Evolutionary conservation across 163 green algal genomes (phyloP), one percentile per base, ranked within the genome.

Genomic region (Scenedesmus sp.): DNA sequence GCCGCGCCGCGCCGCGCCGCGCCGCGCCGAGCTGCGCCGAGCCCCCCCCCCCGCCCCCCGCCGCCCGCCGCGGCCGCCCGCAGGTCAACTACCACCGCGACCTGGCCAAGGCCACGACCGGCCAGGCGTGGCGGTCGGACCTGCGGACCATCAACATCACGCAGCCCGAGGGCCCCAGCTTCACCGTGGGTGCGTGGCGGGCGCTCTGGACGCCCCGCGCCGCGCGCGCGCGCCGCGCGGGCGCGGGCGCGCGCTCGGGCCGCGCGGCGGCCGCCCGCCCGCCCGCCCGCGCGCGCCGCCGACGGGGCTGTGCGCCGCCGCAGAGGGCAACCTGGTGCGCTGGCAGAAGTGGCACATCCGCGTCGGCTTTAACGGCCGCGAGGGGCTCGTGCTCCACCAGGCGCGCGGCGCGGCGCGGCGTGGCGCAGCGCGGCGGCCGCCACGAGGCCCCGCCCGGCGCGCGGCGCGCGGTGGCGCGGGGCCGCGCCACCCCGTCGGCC

Each of bases 341-440:
- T 98, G 94, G 94, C 89, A 97, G 75, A 93, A 93, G 60, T 98
- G 94, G 94, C 70, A 84, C 56, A 75, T 98, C 65, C 87, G 89
- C 2, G 51, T 97, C 15, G 90, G 91, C 34, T 98, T 96, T 85
- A 96, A 95, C 77, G 88, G 86, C 50, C 77, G 93, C 4, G 94
- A 98, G 86, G 94, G 94, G 3, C 86, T 98, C 31, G 89, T 97
- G 60, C 88, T 98, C 29, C 88, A 97, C 84, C 53, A 91, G 6
- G 47, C 85, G 18, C 20, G 20, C 11, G 58, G 13, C 18, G 51
- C 26, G 72, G 76, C 81, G 11, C n/a, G n/a, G n/a, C n/a, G n/a
- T n/a, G n/a, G n/a, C n/a, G n/a, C n/a, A n/a, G n/a, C n/a, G n/a
- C n/a, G n/a, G n/a, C n/a, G n/a, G n/a, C n/a, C n/a, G n/a, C n/a